phyloP scores from a whole-genome alignment of 129 eudicot genomes.

The Artemisia argyi region DNA sequence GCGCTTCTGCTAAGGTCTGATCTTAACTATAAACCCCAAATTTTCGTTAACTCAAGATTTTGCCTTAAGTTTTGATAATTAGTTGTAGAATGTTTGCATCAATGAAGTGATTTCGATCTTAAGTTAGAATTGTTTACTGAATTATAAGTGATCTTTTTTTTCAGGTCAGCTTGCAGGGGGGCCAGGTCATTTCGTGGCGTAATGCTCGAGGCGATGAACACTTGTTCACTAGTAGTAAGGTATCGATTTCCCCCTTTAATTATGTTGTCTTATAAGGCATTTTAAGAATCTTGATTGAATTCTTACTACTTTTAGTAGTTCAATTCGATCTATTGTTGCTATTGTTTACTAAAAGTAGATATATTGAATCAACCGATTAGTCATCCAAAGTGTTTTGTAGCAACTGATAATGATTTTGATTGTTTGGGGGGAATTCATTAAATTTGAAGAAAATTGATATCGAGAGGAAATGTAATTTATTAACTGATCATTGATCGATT shows the following conservation, averaged over 20 bases:
- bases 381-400: background rate
- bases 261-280: background rate
- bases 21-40: background rate
- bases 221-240: slow-evolving; percentile 83
- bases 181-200: slow-evolving; percentile 90
- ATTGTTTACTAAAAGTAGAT: background rate
- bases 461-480: background rate
- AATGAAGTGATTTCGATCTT: background rate
- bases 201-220: slow-evolving; percentile 78
- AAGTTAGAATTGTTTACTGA: background rate
- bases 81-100: background rate
- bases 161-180: slow-evolving; percentile 92
- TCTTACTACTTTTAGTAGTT: background rate
- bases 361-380: background rate
- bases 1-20: slow-evolving; percentile 67
- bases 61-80: background rate
- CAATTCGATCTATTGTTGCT: background rate
- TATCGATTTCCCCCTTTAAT: slow-evolving; percentile 1
- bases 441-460: background rate
- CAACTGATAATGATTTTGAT: background rate
- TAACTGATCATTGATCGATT: too few species aligned
- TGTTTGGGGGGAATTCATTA: background rate
- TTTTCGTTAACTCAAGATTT: slow-evolving; percentile 4
- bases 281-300: too few species aligned
- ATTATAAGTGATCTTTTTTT: slow-evolving; percentile 8